These are phyloP conservation scores for Fusarium tanahbumbuense DNA, from an alignment of 2,329 filamentous ascomycete genomes.

Conservation along the genomic window DNA sequence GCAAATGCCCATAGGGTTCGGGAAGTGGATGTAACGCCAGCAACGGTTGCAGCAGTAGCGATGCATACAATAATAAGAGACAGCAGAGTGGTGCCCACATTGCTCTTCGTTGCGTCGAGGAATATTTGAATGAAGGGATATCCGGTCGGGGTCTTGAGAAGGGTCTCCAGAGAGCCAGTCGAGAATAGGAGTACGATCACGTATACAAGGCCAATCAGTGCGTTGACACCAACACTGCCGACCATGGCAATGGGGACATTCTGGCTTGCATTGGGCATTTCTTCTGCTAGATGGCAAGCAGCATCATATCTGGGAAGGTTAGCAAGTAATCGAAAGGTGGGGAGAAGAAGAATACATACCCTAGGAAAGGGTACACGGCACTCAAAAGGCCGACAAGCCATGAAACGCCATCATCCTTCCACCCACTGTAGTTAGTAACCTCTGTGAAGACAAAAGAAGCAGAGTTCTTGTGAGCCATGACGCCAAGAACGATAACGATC, in stretches of 20 bases:
- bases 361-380: constrained; percentile 50
- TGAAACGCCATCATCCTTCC: constrained; percentile 48
- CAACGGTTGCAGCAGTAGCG: constrained; percentile 48
- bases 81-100: constrained; percentile 45
- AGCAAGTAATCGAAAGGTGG: accelerated
- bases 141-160: constrained; percentile 55
- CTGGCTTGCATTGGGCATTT: constrained; percentile 49
- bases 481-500: constrained; percentile 46
- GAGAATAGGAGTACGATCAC: constrained; percentile 58
- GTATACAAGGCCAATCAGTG: constrained; percentile 58
- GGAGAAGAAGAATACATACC: constrained; percentile 34
- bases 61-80: constrained; percentile 46
- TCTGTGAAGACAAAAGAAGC: constrained; percentile 49
- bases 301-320: constrained; percentile 48
- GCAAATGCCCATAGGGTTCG: constrained; percentile 56
- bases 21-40: constrained; percentile 52
- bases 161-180: constrained; percentile 52
- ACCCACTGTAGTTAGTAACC: constrained; percentile 49
- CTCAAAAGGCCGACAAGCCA: constrained; percentile 51
- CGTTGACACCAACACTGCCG: constrained; percentile 55
- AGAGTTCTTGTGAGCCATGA: constrained; percentile 49
- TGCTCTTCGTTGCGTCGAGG: constrained; percentile 46
- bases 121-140: constrained; percentile 59
- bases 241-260: constrained; percentile 52
- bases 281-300: constrained; percentile 50